Base-by-base conservation (phyloP, 192 early-diverging fungal species). In the Gamsiella multidivaricata region DNA sequence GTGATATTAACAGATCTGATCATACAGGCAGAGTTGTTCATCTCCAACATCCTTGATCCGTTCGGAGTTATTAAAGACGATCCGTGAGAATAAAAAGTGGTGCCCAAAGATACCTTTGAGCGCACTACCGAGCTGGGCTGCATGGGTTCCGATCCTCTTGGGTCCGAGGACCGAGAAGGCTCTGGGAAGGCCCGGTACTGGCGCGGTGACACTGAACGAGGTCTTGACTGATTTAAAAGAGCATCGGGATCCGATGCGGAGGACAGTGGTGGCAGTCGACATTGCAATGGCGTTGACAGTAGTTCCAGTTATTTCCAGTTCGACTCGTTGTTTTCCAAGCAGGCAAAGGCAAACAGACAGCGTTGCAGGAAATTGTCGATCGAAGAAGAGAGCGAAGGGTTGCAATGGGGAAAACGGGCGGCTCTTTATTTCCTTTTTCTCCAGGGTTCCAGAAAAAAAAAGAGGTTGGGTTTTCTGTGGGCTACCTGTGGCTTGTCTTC, bases 81-180 rank as follows among this genome's bases (percentile, higher is more conserved):
- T 46, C 50, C n/a, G 0, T 1, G 14, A 36, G 50, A 14, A 28
- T n/a, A n/a, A n/a, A n/a, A n/a, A n/a, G n/a, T n/a, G n/a, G n/a
- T n/a, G n/a, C n/a, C n/a, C n/a, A 53, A 61, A 51, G 11, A 7
- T 64, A 78, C 74, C 65, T 68, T 69, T 78, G 22, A 78, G 61
- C 33, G 57, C 29, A n/a, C n/a, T 20, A 25, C 59, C 54, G 23
- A 59, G 9, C 14, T 78, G 74, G 22, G 28, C 12, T 25, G 42
- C 28, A 46, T 54, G 42, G 10, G 60, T 33, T 2, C 65, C 74
- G 1, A 78, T 17, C 12, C 74, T 50, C 25, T 46, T 78, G n/a
- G 65, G 6, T 11, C 60, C 46, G 6, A 78, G 74, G 52, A 68
- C 74, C 1, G 74, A 78, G 47, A 78, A 78, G 26, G 53, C 33